These are phyloP conservation scores for Colletotrichum limetticola DNA, from an alignment of 2,329 filamentous ascomycete genomes.

Conservation along the genomic window DNA sequence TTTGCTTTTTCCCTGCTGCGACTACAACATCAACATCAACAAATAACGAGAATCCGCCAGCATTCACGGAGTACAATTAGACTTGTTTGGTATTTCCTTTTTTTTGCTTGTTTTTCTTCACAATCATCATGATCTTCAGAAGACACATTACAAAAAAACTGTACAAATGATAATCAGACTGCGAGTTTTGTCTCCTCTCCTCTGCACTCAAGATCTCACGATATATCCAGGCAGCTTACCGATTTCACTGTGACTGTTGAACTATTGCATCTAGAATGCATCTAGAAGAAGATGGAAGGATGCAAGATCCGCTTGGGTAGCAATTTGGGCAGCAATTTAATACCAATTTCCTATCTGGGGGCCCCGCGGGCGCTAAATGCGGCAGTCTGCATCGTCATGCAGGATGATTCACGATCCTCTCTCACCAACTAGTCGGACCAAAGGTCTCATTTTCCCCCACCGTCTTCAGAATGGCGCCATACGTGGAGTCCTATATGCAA, in stretches of 20 bases:
- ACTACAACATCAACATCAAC: conserved; percentile 16
- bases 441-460: conserved; percentile 42
- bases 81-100: conserved; percentile 17
- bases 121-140: not conserved
- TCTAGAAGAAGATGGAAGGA: not conserved
- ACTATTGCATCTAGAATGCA: not conserved
- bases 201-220: not conserved
- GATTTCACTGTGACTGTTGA: not conserved
- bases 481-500: conserved; percentile 37
- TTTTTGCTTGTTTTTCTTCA: not conserved
- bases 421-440: conserved; percentile 46
- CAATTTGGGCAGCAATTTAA: conserved; percentile 30
- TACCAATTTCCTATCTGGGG: not conserved
- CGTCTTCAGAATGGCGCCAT: conserved; percentile 38
- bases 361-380: conserved; percentile 14
- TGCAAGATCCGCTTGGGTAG: conserved; percentile 10
- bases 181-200: conserved; percentile 16
- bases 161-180: conserved; percentile 14
- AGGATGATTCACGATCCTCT: conserved; percentile 21
- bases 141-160: conserved; percentile 2
- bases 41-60: conserved; percentile 34
- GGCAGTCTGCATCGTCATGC: conserved; percentile 24
- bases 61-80: conserved; percentile 34
- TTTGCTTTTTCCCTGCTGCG: conserved; percentile 4
- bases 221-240: not conserved